A percentile compares a stretch with the other conserved stretches of the same genome.
Conservation (phyloP, 202 grass and related monocot genomes). For the Thinopyrum obtusiflorum region DNA sequence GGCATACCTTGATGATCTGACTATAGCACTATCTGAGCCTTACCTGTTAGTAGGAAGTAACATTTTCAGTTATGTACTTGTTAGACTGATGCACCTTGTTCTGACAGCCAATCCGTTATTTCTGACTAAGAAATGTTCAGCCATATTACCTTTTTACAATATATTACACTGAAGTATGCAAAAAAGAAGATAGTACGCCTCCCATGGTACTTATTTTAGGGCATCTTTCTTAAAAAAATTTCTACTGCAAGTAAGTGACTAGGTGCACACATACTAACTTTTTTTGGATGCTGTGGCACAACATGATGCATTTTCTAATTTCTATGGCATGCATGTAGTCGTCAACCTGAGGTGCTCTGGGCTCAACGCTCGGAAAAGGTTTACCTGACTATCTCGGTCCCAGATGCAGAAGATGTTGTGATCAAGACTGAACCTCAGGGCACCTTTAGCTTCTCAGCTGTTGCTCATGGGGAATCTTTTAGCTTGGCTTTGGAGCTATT, state of each 20-base stretch:
- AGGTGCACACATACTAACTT: not conserved
- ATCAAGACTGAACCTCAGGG: conserved; percentile 68
- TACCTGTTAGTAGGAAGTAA: no score
- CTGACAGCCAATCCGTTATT: not conserved
- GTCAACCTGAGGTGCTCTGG: conserved; percentile 95
- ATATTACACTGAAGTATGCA: not conserved
- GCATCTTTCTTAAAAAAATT: no score
- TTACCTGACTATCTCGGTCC: conserved; percentile 82
- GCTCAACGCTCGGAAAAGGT: conserved; percentile 85
- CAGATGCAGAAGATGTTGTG: conserved; percentile 78
- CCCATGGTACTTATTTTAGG: not conserved
- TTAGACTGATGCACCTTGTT: not conserved
- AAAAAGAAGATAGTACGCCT: not conserved
- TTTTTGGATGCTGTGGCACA: not conserved
- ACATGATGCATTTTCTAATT: conserved; percentile 25
- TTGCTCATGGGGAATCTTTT: conserved; percentile 63
- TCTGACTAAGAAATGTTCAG: not conserved
- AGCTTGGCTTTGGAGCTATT: conserved; percentile 80
- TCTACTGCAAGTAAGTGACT: not conserved
- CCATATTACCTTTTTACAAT: not conserved
- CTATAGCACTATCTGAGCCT: no score
- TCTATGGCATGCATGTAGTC: conserved; percentile 44
- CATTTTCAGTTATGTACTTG: not conserved
- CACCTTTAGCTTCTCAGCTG: conserved; percentile 64
- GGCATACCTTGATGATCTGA: no score